Base-by-base conservation (phyloP, 257 asterid species). In the Ilex asprella region DNA sequence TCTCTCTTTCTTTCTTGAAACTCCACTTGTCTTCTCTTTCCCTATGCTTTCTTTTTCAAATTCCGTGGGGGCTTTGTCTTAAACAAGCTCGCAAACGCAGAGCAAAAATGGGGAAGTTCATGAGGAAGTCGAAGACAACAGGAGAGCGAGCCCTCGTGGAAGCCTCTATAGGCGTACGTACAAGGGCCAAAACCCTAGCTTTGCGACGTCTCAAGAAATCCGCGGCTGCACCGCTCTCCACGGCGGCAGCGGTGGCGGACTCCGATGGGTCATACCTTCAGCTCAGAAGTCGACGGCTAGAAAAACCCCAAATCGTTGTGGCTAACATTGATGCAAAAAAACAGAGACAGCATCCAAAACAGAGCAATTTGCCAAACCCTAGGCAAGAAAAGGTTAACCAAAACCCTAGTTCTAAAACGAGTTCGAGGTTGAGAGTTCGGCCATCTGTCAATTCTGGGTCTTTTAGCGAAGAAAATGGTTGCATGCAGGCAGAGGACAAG, bases 121-220 rank as follows among this genome's bases (percentile, higher is more conserved):
- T 75, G 59, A 67, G 63, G 72, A 76, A 76, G 66, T 29, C 77
- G 9, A 71, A 72, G 53, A 52, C 53, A 12, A 39, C 44, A 47
- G 79, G 75, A n/a, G 67, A 60, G 10, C 62, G 39, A 35, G 58
- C 68, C 6, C 58, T 60, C 63, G 31, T 59, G 76, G 75, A 76
- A 44, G 52, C 75, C 6, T 63, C 65, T 5, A 51, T 61, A 12
- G 81, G 81, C 46, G 77, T 76, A 30, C 69, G 64, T 39, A 76
- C 81, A 44, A 71, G 81, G 69, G 74, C 81, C 44, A 76, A 67
- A 68, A 67, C 73, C n/a, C 59, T 68, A 43, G 77, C 80, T 43
- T 58, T 64, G 27, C 74, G 71, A 63, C 73, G 80, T 39, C 58
- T 70, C 61, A 57, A 67, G 66, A 59, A 57, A 16, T 54, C 76